Conservation (phyloP, 1,284 basidiomycete species). For the Tilletiopsis washingtonensis region DNA sequence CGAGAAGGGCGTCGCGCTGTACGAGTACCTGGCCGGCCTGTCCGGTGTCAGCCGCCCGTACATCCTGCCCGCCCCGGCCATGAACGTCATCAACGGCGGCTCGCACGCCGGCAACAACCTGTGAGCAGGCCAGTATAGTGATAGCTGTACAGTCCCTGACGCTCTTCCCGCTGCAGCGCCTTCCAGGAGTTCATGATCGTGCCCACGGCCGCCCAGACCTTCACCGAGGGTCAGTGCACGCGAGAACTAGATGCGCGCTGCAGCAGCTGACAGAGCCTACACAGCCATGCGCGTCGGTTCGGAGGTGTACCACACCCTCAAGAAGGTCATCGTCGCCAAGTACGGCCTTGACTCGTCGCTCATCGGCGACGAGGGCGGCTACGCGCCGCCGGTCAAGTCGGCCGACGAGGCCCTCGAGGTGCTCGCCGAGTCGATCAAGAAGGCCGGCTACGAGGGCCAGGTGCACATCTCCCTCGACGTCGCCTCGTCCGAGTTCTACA, state of each 20-base stretch:
- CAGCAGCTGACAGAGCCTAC: too few relatives aligned
- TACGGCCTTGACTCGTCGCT: constrained; percentile 98
- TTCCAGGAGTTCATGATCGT: constrained; percentile 91
- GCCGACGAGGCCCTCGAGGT: constrained; percentile 97
- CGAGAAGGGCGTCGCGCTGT: constrained; percentile 70
- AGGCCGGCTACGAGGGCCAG: constrained; percentile 96
- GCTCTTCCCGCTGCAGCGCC: constrained; percentile 49
- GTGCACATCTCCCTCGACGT: constrained; percentile 99
- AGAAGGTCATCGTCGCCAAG: constrained; percentile 98
- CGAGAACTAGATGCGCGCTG: neutral
- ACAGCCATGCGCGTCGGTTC: constrained; percentile 98
- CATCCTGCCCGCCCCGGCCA: constrained; percentile 58
- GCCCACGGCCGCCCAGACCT: constrained; percentile 89
- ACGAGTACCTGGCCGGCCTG: constrained; percentile 91
- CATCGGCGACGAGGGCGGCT: constrained; percentile 99
- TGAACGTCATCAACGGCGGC: constrained; percentile 99
- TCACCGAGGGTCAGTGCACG: constrained; percentile 60
- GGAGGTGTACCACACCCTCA: constrained; percentile 96
- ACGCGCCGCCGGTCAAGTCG: constrained; percentile 93
- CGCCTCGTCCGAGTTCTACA: constrained; percentile 96
- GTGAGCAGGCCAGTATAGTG: too few relatives aligned
- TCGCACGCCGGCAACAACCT: constrained; percentile 99
- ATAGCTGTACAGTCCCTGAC: too few relatives aligned
- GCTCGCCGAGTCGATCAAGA: constrained; percentile 88
- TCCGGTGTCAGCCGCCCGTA: constrained; percentile 89